Evolutionary conservation across 495 filamentous ascomycete genomes (phyloP).

Genomic region (Elaphomyces granulatus): DNA sequence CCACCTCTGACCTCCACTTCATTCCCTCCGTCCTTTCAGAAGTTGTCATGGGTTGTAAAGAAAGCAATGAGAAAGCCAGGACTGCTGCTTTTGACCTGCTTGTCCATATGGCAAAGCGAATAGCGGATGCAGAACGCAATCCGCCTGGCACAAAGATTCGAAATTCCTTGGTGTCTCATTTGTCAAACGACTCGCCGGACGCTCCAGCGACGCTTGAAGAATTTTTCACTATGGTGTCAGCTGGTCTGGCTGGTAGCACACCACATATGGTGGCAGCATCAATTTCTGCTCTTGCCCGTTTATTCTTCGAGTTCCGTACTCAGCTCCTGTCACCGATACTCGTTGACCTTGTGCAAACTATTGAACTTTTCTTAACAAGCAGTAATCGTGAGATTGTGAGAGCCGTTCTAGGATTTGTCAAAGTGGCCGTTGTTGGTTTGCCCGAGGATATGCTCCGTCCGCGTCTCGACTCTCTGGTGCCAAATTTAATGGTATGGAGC

Average conservation of each 20-base stretch:
- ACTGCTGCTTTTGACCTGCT: conserved; percentile 81
- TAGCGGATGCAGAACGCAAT: conserved; percentile 40
- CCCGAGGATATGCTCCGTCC: conserved; percentile 60
- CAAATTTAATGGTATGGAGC: conserved; percentile 87
- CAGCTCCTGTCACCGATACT: conserved; percentile 45
- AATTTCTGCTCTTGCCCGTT: conserved; percentile 79
- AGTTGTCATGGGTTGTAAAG: conserved; percentile 88
- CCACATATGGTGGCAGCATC: conserved; percentile 93
- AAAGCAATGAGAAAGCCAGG: conserved; percentile 87
- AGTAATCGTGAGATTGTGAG: conserved; percentile 94
- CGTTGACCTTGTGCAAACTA: conserved; percentile 70
- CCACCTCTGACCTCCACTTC: conserved; percentile 67
- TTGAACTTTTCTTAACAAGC: conserved; percentile 86
- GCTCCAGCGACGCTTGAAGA: conserved; percentile 73
- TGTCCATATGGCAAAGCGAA: conserved; percentile 71
- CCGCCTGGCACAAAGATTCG: conserved; percentile 57
- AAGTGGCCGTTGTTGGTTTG: conserved; percentile 80
- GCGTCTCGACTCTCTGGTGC: conserved; percentile 57
- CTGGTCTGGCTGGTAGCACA: conserved; percentile 76
- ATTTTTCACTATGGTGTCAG: conserved; percentile 96
- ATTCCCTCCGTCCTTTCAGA: conserved; percentile 83
- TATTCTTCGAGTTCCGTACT: conserved; percentile 74
- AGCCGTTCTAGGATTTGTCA: conserved; percentile 85
- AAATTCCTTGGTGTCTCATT: conserved; percentile 71
- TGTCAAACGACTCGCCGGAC: conserved; percentile 63